These are phyloP conservation scores for Chamaecyparis obtusa DNA, from an alignment of 75 land plant species.

Conservation along the genomic window DNA sequence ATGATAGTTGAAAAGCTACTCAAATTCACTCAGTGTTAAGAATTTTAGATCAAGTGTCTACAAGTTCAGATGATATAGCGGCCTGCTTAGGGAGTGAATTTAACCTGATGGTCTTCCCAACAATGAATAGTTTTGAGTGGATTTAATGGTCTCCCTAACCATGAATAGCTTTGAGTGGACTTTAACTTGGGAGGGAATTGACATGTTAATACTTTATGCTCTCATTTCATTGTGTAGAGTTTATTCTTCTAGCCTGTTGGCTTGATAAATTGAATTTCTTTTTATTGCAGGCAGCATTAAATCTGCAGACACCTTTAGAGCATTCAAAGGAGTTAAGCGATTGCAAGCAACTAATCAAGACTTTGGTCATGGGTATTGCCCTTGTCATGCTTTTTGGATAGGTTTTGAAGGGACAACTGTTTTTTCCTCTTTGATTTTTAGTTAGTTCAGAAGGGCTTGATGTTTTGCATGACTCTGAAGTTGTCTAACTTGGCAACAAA, in stretches of 20 bases:
- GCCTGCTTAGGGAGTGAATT: not conserved
- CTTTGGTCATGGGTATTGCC: constrained; percentile 91
- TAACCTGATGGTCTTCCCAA: not conserved
- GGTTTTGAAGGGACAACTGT: not conserved
- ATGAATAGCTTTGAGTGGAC: not conserved
- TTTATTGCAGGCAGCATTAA: constrained; percentile 84
- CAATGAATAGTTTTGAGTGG: not conserved
- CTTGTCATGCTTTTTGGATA: constrained; percentile 7
- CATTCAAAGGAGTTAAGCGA: constrained; percentile 94
- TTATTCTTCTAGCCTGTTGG: not conserved
- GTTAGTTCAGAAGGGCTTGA: not conserved
- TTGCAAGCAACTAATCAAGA: constrained; percentile 91
- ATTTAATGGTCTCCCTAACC: not conserved
- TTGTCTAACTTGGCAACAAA: not conserved
- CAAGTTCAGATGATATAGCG: not conserved
- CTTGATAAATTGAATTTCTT: not conserved
- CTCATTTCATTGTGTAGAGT: not conserved
- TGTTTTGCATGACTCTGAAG: not conserved
- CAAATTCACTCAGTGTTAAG: not conserved
- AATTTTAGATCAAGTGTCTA: not conserved
- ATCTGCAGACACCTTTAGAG: constrained; percentile 78
- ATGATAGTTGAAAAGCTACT: not conserved
- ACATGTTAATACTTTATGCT: not conserved
- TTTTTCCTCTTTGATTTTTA: not conserved
- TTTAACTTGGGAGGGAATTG: not conserved